Base-by-base conservation (phyloP, 2,329 filamentous ascomycete species). In the Diaporthe capsici region DNA sequence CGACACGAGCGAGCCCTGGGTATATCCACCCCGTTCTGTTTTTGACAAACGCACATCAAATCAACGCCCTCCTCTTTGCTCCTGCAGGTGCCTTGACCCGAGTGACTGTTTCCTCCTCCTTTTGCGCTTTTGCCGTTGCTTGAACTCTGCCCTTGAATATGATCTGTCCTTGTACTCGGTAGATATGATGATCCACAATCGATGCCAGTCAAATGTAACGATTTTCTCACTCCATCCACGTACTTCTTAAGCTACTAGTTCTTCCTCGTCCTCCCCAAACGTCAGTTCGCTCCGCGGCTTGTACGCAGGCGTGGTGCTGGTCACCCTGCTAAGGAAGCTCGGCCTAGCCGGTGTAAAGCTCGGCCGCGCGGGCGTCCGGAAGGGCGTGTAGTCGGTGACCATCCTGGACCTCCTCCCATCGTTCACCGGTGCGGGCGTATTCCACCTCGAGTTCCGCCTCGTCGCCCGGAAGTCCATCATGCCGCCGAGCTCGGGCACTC, bases 381-480 rank as follows among this genome's bases (percentile, higher is more conserved):
- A 77, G 37, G 75, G 75, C 57, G 70, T 75, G 44, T 73, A 71
- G 39, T 75, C 75, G 44, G 73, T 75, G 53, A 63, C 67, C 73
- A 73, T 58, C 73, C 73, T 49, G 55, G 68, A 57, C 63, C 73
- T 65, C 71, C 58, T 58, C 49, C 53, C 68, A 25, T 57, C 71
- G 25, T 53, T 25, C 6, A 47, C 73, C 55, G 75, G 73, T 55
- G 75, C 76, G 3, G 76, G 76, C 34, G 75, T 78, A 9, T 49
- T 70, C 73, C 75, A 78, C 55, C 76, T 51, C 55, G 70, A 68
- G 13, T 73, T 75, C n/a, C 75, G 75, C 73, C 76, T 49, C 60
- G 76, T 71, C 47, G 75, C 53, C 44, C 76, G 57, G 68, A 77
- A 77, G 67, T 77, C 76, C 74, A 76, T 61, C 71, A 65, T 55